Percentiles rank a stretch among this genome's conserved stretches.
phyloP scores from a whole-genome alignment of 768 basidiomycete species.

The Phanerodontia chrysosporium region DNA sequence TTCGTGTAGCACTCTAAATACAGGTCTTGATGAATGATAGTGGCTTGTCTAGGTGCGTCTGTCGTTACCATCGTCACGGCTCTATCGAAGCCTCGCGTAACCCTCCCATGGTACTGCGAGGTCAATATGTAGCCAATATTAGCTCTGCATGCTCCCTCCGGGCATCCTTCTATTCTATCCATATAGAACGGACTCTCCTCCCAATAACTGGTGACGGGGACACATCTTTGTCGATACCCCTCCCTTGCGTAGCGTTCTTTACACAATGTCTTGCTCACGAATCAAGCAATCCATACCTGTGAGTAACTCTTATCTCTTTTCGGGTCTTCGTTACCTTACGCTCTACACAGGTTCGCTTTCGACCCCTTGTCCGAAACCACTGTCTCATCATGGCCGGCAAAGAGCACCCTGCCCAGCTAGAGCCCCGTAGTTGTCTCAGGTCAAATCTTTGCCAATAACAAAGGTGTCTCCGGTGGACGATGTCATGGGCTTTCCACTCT shows the following conservation, averaged over 20 bases:
- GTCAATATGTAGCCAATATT: constrained; percentile 29
- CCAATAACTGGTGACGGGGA: not conserved
- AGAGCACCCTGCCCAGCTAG: constrained; percentile 7
- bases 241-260: too few species aligned
- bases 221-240: not conserved
- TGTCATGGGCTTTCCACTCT: not conserved
- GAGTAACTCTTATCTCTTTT: not conserved
- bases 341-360: not conserved
- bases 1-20: not conserved
- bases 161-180: constrained; percentile 3
- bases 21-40: not conserved
- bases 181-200: not conserved
- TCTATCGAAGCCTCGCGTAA: constrained; percentile 29
- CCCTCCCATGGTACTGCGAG: constrained; percentile 21
- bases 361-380: not conserved
- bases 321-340: too few species aligned
- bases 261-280: too few species aligned
- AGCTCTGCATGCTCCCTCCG: not conserved
- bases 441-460: constrained; percentile 29
- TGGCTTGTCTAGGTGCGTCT: not conserved
- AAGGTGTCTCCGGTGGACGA: constrained; percentile 1
- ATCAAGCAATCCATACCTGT: too few species aligned
- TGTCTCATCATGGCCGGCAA: not conserved
- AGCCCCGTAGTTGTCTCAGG: constrained; percentile 23
- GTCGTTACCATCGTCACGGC: constrained; percentile 13